A percentile compares a stretch with the other conserved stretches of the same genome.
Conservation (phyloP, 768 basidiomycete species). For the Mycena galopus region DNA sequence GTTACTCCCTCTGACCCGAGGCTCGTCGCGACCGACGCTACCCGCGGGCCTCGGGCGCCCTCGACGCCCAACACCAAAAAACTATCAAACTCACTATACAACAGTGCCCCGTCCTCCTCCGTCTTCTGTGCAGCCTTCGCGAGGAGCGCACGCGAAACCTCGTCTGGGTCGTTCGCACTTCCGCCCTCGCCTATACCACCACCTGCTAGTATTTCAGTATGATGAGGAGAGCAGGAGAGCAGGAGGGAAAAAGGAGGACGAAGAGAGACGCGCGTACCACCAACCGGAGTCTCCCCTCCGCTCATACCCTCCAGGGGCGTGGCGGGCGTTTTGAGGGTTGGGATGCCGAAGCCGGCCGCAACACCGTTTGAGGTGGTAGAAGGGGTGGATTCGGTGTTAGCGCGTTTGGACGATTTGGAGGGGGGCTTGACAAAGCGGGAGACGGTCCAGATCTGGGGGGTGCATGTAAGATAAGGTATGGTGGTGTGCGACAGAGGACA, state of each 20-base stretch:
- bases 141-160: constrained; percentile 18
- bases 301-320: constrained; percentile 21
- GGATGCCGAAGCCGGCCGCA: constrained; percentile 25
- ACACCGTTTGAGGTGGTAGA: constrained; percentile 30
- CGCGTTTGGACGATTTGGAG: constrained; percentile 51
- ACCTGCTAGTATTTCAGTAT: background rate
- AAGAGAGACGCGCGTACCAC: background rate
- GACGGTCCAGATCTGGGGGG: constrained; percentile 69
- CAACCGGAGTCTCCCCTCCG: background rate
- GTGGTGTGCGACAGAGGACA: background rate
- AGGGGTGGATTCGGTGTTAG: constrained; percentile 1
- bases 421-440: constrained; percentile 73
- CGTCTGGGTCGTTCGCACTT: background rate
- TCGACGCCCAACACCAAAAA: background rate
- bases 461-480: background rate
- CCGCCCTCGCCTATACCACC: background rate
- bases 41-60: background rate
- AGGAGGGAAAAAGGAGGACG: background rate
- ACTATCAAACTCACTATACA: constrained; percentile 18
- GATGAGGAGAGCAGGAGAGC: background rate
- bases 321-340: constrained; percentile 22
- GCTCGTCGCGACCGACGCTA: background rate
- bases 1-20: background rate
- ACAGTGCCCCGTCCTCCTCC: constrained; percentile 21
- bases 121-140: background rate